Conservation (phyloP, 2,329 filamentous ascomycete species). For the Aspergillus proliferans region DNA sequence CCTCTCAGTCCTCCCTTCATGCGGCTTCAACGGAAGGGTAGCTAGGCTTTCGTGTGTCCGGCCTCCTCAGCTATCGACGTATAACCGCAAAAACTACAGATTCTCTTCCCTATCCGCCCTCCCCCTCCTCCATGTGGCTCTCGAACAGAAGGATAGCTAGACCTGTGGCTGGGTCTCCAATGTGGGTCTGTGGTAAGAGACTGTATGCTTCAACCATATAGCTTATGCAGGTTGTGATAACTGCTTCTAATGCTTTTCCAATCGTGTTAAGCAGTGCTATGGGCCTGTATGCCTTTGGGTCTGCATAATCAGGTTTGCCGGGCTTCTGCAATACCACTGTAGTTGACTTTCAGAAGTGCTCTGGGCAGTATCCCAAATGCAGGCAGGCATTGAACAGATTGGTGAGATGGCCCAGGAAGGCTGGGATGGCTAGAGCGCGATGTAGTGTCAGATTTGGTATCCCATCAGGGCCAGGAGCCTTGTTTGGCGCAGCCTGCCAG, state of each 20-base stretch:
- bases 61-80: background rate
- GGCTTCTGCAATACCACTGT: conserved; percentile 14
- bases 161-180: no score
- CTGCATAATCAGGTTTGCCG: conserved; percentile 14
- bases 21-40: background rate
- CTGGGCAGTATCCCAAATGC: conserved; percentile 1
- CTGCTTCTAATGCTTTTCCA: conserved; percentile 12
- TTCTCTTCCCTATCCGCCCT: background rate
- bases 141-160: background rate
- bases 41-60: background rate
- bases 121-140: no score
- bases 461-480: conserved; percentile 5
- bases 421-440: background rate
- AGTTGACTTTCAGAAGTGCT: conserved; percentile 1
- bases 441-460: conserved; percentile 5
- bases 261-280: conserved; percentile 13
- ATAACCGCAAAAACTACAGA: background rate
- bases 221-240: conserved; percentile 10
- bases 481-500: background rate
- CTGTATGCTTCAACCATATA: conserved; percentile 9
- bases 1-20: no score
- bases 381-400: conserved; percentile 2
- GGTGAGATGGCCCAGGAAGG: background rate
- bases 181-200: conserved; percentile 1
- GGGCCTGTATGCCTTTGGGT: conserved; percentile 11